phyloP scores from a whole-genome alignment of 805 yeast species.

The Lachancea waltii region DNA sequence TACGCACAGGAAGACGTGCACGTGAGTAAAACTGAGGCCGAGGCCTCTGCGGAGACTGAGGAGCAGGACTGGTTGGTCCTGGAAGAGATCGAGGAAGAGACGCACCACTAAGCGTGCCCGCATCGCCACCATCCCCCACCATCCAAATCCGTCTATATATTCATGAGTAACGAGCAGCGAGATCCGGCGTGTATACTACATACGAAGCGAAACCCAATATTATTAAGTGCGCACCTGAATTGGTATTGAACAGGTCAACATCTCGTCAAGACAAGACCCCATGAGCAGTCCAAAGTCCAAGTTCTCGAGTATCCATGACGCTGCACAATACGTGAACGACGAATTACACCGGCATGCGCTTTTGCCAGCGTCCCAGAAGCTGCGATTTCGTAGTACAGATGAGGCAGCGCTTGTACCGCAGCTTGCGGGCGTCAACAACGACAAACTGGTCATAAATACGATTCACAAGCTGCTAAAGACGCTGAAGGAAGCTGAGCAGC shows the following conservation, averaged over 20 bases:
- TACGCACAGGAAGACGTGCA: constrained; percentile 73
- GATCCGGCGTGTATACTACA: constrained; percentile 9
- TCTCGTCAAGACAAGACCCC: background rate
- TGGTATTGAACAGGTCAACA: too few species aligned
- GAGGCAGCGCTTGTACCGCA: constrained; percentile 7
- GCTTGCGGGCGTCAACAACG: constrained; percentile 10
- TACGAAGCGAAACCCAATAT: background rate
- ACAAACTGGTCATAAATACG: constrained; percentile 19
- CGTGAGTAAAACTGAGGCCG: constrained; percentile 48
- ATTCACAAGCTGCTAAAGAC: constrained; percentile 17
- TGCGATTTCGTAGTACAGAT: constrained; percentile 5
- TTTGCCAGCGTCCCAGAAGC: constrained; percentile 11
- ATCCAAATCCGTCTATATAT: constrained; percentile 6
- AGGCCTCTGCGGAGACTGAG: constrained; percentile 31
- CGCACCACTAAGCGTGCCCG: constrained; percentile 7
- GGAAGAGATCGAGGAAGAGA: constrained; percentile 56
- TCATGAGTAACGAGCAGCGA: constrained; percentile 11
- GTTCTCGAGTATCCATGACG: constrained; percentile 19
- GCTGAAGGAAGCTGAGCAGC: constrained; percentile 4
- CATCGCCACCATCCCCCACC: background rate
- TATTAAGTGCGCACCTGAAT: too few species aligned
- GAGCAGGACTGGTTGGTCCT: constrained; percentile 74
- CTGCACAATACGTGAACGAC: constrained; percentile 18
- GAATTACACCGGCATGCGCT: constrained; percentile 16
- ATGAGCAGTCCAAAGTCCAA: constrained; percentile 3